Base-by-base conservation (phyloP, 768 basidiomycete species). In the Candolleomyces efflorescens region DNA sequence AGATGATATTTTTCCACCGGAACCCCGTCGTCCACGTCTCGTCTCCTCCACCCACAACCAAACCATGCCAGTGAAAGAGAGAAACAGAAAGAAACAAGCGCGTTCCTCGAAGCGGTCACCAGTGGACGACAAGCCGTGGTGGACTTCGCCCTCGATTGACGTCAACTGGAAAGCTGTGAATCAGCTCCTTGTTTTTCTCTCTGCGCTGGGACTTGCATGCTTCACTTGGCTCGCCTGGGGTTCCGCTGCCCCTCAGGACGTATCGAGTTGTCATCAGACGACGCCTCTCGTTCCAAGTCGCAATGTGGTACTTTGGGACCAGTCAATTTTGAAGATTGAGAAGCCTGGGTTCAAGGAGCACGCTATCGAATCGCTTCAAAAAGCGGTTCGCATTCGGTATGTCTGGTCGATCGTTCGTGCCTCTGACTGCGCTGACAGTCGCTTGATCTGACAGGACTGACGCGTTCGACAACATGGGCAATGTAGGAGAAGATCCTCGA, bases 401-500 rank as follows among this genome's bases (percentile, higher is more conserved):
- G 56, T 41, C n/a, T n/a, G n/a, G n/a, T n/a, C n/a, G n/a, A n/a
- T n/a, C n/a, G n/a, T n/a, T n/a, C n/a, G n/a, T n/a, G n/a, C n/a
- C n/a, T n/a, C n/a, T n/a, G n/a, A n/a, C n/a, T n/a, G n/a, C n/a
- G 22, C 13, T 38, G 7, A 22, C 23, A 9, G 5, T 20, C n/a
- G 18, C 46, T 20, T 20, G 1, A 3, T 20, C 15, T 27, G 13
- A 26, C 24, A 57, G 56, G 10, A 57, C 56, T 9, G 49, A 57
- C 18, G 36, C 69, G 2, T 72, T 68, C 53, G 69, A 70, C 59
- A 66, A 69, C 51, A 70, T 69, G 67, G 69, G 67, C 6, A 65
- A 67, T 12, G 58, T 64, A 7, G 61, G 64, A 12, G 58, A 66
- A 46, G 69, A 72, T 55, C 54, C 55, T 44, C 63, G 67, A 3